These are phyloP conservation scores for Gnomoniopsis sp. DNA, from an alignment of 2,329 filamentous ascomycete genomes.

Conservation along the genomic window DNA sequence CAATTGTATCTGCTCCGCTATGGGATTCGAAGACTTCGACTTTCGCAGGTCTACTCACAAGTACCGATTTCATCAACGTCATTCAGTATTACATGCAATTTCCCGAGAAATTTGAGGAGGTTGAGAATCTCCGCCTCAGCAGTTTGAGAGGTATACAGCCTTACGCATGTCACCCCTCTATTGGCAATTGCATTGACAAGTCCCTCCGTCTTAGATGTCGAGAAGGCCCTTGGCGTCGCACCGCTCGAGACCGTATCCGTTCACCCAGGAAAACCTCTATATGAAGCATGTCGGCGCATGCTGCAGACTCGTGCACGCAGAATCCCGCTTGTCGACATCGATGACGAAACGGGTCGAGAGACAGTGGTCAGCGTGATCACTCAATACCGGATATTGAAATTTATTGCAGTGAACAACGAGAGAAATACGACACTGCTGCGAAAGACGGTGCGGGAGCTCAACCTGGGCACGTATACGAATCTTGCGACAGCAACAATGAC, in stretches of 20 bases:
- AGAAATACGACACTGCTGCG: slow-evolving; percentile 83
- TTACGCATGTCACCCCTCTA: not conserved
- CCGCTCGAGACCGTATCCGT: slow-evolving; percentile 96
- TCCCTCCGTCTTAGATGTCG: slow-evolving; percentile 66
- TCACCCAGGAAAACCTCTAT: slow-evolving; percentile 83
- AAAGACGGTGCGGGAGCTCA: slow-evolving; percentile 80
- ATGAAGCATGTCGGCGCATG: slow-evolving; percentile 94
- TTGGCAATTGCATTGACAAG: slow-evolving; percentile 15
- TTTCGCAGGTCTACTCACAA: slow-evolving; percentile 91
- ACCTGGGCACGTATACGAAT: slow-evolving; percentile 78
- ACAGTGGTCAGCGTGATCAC: slow-evolving; percentile 97
- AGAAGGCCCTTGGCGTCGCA: slow-evolving; percentile 85
- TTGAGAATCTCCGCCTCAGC: slow-evolving; percentile 90
- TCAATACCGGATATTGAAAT: slow-evolving; percentile 97
- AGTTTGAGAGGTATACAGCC: slow-evolving; percentile 73
- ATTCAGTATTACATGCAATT: slow-evolving; percentile 99
- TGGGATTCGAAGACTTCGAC: slow-evolving; percentile 94
- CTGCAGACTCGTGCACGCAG: slow-evolving; percentile 87
- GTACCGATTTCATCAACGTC: slow-evolving; percentile 96
- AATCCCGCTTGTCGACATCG: slow-evolving; percentile 89
- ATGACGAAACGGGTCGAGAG: slow-evolving; percentile 88
- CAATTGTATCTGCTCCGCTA: slow-evolving; percentile 93
- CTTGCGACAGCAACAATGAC: slow-evolving; percentile 84
- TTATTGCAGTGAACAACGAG: slow-evolving; percentile 89
- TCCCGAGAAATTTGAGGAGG: slow-evolving; percentile 80